These are phyloP conservation scores for Eutrema yunnanense DNA, from an alignment of 345 rosid genomes.

Conservation along the genomic window DNA sequence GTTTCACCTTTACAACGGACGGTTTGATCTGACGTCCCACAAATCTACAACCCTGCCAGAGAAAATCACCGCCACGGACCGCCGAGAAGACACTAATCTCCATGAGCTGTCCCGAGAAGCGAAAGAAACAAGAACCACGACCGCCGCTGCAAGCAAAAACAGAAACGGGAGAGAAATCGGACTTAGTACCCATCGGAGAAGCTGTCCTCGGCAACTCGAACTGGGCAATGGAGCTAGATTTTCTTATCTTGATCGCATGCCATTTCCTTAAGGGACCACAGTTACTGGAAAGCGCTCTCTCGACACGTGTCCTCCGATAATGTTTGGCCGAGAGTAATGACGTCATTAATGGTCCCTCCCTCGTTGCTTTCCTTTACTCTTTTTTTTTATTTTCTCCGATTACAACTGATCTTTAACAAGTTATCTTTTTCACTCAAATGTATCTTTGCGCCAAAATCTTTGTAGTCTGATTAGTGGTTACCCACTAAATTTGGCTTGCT, in stretches of 20 bases:
- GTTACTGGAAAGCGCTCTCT: background rate
- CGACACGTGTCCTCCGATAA: constrained; percentile 21
- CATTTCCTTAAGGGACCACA: constrained; percentile 16
- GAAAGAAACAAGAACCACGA: too few species aligned
- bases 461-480: background rate
- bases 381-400: background rate
- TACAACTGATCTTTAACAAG: background rate
- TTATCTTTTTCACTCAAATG: background rate
- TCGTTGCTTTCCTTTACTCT: background rate
- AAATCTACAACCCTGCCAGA: too few species aligned
- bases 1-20: too few species aligned
- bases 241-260: constrained; percentile 24
- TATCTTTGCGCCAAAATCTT: background rate
- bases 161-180: too few species aligned
- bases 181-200: too few species aligned
- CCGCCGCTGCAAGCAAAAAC: too few species aligned
- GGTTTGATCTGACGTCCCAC: too few species aligned
- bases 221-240: too few species aligned
- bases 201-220: too few species aligned
- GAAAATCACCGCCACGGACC: too few species aligned
- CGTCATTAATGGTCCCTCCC: constrained; percentile 14
- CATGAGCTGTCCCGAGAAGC: too few species aligned
- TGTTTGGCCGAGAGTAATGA: background rate
- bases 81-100: too few species aligned
- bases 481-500: background rate